Evolutionary conservation across 345 rosid genomes (phyloP).

Genomic region (Litchi chinensis): DNA sequence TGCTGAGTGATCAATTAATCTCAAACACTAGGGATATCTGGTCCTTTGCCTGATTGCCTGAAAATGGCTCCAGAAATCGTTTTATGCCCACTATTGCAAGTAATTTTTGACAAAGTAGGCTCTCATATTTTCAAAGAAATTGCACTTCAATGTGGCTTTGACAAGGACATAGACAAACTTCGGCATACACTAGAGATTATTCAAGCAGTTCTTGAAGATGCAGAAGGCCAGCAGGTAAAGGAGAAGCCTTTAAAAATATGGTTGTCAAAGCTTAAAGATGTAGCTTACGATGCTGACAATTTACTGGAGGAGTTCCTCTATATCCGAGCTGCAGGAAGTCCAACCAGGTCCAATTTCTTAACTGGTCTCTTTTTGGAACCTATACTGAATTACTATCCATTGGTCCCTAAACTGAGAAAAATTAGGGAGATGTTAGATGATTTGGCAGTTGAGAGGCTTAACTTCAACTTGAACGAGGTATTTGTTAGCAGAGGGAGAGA

Average conservation of each 20-base stretch:
- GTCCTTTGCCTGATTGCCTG: no score
- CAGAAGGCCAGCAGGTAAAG: constrained; percentile 21
- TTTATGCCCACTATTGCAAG: constrained; percentile 25
- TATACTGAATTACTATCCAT: neutral
- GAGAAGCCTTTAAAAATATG: constrained; percentile 22
- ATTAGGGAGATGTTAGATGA: constrained; percentile 19
- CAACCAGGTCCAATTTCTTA: neutral
- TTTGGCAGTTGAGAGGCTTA: constrained; percentile 20
- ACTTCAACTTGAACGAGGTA: constrained; percentile 19
- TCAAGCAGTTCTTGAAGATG: constrained; percentile 29
- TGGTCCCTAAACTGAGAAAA: constrained; percentile 14
- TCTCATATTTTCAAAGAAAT: neutral
- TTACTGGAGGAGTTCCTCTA: constrained; percentile 25
- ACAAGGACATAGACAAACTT: constrained; percentile 11
- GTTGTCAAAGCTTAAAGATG: constrained; percentile 22
- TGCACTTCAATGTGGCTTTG: neutral
- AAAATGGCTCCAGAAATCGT: constrained; percentile 6
- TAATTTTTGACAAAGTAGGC: constrained; percentile 16
- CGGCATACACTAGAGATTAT: neutral
- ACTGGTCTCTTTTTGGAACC: neutral
- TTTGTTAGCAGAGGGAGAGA: neutral
- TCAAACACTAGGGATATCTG: neutral
- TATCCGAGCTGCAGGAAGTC: neutral
- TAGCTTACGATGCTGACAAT: constrained; percentile 22
- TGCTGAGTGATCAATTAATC: neutral